phyloP scores from a whole-genome alignment of 345 rosid species.

The Gossypium stocksii region DNA sequence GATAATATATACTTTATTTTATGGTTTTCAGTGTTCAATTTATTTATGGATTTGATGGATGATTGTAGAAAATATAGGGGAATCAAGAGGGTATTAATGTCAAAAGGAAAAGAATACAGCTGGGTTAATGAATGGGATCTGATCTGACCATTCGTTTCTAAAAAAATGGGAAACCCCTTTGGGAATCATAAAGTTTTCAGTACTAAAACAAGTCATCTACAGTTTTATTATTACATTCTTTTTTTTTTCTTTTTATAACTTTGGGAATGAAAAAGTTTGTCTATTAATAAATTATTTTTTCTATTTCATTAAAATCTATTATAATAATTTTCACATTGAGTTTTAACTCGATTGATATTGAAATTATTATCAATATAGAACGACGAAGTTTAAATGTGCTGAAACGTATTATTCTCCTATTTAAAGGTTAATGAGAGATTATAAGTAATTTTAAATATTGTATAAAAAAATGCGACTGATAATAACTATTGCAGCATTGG shows the following conservation, averaged over 20 bases:
- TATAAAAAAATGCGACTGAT: accelerated
- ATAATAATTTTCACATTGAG: accelerated
- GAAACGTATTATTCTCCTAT: accelerated
- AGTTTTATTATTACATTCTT: not conserved
- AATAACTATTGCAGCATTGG: no score
- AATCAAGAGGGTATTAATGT: conserved; percentile 21
- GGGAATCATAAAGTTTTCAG: conserved; percentile 25
- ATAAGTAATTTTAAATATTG: accelerated
- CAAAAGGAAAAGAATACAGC: conserved; percentile 14
- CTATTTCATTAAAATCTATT: no score
- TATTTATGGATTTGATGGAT: not conserved
- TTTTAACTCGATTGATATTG: accelerated
- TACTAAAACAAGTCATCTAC: conserved; percentile 17
- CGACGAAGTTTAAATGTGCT: accelerated
- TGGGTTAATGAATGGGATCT: conserved; percentile 16
- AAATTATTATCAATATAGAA: accelerated
- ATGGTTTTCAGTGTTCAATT: conserved; percentile 5
- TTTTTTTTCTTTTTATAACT: not conserved
- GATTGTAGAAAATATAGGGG: not conserved
- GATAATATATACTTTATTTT: not conserved
- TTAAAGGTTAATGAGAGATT: accelerated
- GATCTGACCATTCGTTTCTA: conserved; percentile 22
- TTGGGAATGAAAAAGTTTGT: not conserved
- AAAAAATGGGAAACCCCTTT: conserved; percentile 19
- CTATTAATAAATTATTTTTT: no score